A percentile compares a stretch with the other conserved stretches of the same genome.
phyloP scores from a whole-genome alignment of 768 basidiomycete species.

The Rossbeevera mucosa region DNA sequence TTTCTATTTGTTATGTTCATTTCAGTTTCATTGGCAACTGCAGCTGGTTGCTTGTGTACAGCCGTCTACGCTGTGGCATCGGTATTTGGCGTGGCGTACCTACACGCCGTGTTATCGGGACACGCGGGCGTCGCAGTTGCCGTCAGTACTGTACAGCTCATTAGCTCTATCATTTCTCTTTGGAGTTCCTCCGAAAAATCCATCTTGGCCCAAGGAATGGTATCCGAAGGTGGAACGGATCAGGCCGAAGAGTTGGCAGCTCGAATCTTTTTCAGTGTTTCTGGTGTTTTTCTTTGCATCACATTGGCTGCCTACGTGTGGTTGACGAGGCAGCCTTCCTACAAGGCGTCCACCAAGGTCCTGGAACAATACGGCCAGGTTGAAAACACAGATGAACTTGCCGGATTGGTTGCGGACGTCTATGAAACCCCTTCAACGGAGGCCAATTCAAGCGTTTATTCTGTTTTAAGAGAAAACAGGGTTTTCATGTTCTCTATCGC shows the following conservation, averaged over 20 bases:
- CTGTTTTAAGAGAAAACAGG: conserved; percentile 57
- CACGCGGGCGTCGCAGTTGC: conserved; percentile 84
- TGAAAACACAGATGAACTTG: conserved; percentile 25
- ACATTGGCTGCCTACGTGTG: conserved; percentile 51
- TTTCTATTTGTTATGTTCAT: conserved; percentile 61
- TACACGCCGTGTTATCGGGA: conserved; percentile 80
- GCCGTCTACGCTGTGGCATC: conserved; percentile 78
- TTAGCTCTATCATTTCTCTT: conserved; percentile 60
- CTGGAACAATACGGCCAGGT: conserved; percentile 38
- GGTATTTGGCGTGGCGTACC: conserved; percentile 65
- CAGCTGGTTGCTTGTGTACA: conserved; percentile 75
- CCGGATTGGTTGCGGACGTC: conserved; percentile 34
- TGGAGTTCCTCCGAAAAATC: conserved; percentile 37
- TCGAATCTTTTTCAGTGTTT: conserved; percentile 67
- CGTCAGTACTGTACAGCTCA: conserved; percentile 71
- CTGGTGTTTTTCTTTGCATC: conserved; percentile 58
- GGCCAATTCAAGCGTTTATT: conserved; percentile 42
- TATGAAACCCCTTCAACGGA: conserved; percentile 21
- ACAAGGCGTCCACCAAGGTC: conserved; percentile 49
- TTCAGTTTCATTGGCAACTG: conserved; percentile 61
- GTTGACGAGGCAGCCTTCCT: conserved; percentile 56
- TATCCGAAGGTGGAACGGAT: conserved; percentile 27
- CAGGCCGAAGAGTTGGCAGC: conserved; percentile 64
- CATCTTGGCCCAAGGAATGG: conserved; percentile 9
- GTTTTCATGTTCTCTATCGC: conserved; percentile 68